A percentile compares a stretch with the other conserved stretches of the same genome.
Evolutionary conservation across 2,329 filamentous ascomycete species (phyloP).

Genomic region (Samsoniella hepiali): DNA sequence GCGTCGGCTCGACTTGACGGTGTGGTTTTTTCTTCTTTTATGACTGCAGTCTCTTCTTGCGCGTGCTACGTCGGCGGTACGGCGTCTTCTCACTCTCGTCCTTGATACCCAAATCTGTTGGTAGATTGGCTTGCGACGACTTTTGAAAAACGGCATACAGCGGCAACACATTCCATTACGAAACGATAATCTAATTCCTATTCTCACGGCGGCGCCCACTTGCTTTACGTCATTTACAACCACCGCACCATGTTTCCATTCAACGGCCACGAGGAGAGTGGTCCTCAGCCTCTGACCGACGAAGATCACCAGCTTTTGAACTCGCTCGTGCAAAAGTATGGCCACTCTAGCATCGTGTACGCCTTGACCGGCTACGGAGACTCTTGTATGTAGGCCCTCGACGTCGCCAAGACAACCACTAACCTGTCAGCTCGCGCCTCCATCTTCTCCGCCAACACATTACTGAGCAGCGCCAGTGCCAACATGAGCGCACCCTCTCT

Average conservation of each 20-base stretch:
- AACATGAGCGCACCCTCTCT: constrained; percentile 38
- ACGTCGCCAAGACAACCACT: background rate
- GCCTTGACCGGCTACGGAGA: constrained; percentile 35
- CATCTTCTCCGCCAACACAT: constrained; percentile 38
- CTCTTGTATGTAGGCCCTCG: constrained; percentile 33
- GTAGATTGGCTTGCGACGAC: background rate
- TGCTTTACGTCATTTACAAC: constrained; percentile 10
- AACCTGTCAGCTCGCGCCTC: constrained; percentile 35
- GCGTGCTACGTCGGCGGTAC: background rate
- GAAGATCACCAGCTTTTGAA: constrained; percentile 39
- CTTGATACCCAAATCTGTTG: background rate
- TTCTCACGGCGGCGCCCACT: background rate
- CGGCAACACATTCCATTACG: background rate
- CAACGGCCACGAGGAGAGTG: constrained; percentile 33
- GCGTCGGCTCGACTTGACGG: constrained; percentile 12
- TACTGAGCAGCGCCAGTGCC: constrained; percentile 34
- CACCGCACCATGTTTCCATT: constrained; percentile 34
- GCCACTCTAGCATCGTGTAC: constrained; percentile 36
- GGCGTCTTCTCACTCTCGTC: background rate
- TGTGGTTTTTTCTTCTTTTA: background rate
- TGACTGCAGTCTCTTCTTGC: background rate
- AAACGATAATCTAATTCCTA: background rate
- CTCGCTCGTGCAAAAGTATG: constrained; percentile 37
- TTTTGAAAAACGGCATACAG: background rate
- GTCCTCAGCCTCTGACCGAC: constrained; percentile 35